Evolutionary conservation across 768 basidiomycete species (phyloP), one percentile per base, ranked within the genome.

Genomic region (Tubosaeta sp.): DNA sequence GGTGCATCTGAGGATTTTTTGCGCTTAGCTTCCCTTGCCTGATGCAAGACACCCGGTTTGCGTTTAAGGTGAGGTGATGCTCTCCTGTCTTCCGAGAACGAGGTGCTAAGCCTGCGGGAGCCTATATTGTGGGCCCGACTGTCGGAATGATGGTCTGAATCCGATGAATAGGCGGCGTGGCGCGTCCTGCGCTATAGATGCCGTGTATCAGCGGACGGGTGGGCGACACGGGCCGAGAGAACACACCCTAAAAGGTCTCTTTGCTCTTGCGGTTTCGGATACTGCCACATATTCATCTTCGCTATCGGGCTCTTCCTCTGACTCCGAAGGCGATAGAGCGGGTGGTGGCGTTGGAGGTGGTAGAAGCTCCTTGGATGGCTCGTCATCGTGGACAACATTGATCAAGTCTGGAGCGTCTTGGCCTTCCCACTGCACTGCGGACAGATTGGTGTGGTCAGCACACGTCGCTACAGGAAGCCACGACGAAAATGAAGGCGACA

Each of bases 201-300:
- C 51, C 50, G 49, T 12, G 41, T 12, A 40, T 65, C 46, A 63
- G 56, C 42, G 40, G 16, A 39, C 51, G 31, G 36, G 30, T 5
- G 54, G 50, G 55, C 45, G 41, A 48, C 52, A 46, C 42, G 44
- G 35, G 3, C 46, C 4, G 25, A 48, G 51, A 24, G 55, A 34
- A 74, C 77, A 58, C 57, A 83, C 83, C 74, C 75, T 79, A n/a
- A 61, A 43, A 13, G 53, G 58, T 50, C 59, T 65, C 63, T 71
- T 60, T 55, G 41, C 66, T 56, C 71, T 74, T 19, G 49, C 46
- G 57, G 59, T 65, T 52, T 64, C 64, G 12, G 54, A 52, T 43
- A 78, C 79, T 45, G 71, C 81, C 44, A 86, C 74, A 64, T 87
- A 90, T 58, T 90, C 88, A 59, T 90, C 87, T 53, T 80, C 86